Conservation (phyloP, 495 filamentous ascomycete species). For the Penicillium samsonianum region DNA sequence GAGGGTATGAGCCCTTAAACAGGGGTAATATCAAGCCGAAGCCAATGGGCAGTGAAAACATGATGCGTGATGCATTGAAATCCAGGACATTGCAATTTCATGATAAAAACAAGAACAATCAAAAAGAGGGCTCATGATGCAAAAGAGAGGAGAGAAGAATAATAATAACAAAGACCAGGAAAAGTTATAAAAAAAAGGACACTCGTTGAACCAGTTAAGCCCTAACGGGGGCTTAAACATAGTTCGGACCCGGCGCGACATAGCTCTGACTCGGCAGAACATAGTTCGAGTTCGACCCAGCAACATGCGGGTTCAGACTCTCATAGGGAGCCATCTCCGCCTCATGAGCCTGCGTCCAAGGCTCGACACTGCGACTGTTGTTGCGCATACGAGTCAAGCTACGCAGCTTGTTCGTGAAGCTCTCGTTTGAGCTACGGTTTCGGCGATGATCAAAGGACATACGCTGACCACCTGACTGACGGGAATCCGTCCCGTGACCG, state of each 20-base stretch:
- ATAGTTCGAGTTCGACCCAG: slow-evolving; percentile 6
- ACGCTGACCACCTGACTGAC: slow-evolving; percentile 29
- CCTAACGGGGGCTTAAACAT: neutral
- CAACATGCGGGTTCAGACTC: slow-evolving; percentile 23
- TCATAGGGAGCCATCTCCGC: slow-evolving; percentile 36
- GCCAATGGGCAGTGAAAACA: slow-evolving; percentile 1
- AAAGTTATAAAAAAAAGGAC: neutral
- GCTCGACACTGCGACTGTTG: slow-evolving; percentile 57
- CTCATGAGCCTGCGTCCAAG: slow-evolving; percentile 27
- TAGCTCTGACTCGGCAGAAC: slow-evolving; percentile 16
- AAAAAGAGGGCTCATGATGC: slow-evolving; percentile 1
- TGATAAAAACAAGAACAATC: slow-evolving; percentile 1
- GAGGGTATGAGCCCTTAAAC: slow-evolving; percentile 23
- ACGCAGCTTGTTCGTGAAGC: slow-evolving; percentile 62
- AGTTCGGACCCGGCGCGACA: slow-evolving; percentile 6
- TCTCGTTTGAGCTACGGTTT: slow-evolving; percentile 67
- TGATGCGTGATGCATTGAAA: slow-evolving; percentile 7
- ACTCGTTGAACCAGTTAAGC: slow-evolving; percentile 2
- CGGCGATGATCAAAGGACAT: slow-evolving; percentile 61
- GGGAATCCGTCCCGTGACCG: slow-evolving; percentile 16
- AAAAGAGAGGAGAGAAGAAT: slow-evolving; percentile 3
- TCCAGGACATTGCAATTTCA: slow-evolving; percentile 7
- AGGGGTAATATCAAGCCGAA: neutral
- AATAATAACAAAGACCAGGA: neutral
- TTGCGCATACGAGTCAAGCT: slow-evolving; percentile 70